Conservation (phyloP, 2,329 filamentous ascomycete species). For the Colletotrichum incanum region DNA sequence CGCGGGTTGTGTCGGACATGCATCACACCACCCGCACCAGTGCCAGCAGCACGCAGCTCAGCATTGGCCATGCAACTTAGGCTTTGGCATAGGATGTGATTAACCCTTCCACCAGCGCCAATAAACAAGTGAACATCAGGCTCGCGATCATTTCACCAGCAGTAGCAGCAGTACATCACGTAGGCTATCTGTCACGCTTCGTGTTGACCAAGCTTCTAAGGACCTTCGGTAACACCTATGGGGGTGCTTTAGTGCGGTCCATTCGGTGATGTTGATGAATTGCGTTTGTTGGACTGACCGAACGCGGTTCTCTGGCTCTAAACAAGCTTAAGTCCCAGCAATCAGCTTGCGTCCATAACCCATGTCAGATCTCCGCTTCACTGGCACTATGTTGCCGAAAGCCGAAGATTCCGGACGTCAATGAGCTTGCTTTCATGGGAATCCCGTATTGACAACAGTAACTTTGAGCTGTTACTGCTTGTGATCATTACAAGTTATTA, state of each 20-base stretch:
- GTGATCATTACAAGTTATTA: too few relatives aligned
- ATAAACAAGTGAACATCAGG: neutral
- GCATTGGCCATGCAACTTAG: neutral
- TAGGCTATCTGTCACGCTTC: too few relatives aligned
- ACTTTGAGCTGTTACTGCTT: neutral
- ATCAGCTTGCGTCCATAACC: neutral
- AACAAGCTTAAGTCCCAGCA: conserved; percentile 1
- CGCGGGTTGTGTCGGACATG: neutral
- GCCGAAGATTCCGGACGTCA: neutral
- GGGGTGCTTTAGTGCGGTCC: neutral
- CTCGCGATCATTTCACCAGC: neutral
- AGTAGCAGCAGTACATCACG: too few relatives aligned
- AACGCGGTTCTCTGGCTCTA: neutral
- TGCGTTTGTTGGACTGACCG: neutral
- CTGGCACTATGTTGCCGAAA: neutral
- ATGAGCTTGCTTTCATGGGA: neutral
- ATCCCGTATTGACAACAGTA: neutral
- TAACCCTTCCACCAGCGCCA: neutral
- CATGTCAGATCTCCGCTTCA: conserved; percentile 2
- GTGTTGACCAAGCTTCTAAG: too few relatives aligned
- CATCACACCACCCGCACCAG: neutral
- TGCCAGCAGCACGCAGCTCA: neutral
- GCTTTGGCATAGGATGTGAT: neutral
- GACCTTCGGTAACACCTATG: neutral
- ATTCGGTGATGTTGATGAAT: neutral